Conservation (phyloP, 306 rosid species). For the Begonia loranthoides region DNA sequence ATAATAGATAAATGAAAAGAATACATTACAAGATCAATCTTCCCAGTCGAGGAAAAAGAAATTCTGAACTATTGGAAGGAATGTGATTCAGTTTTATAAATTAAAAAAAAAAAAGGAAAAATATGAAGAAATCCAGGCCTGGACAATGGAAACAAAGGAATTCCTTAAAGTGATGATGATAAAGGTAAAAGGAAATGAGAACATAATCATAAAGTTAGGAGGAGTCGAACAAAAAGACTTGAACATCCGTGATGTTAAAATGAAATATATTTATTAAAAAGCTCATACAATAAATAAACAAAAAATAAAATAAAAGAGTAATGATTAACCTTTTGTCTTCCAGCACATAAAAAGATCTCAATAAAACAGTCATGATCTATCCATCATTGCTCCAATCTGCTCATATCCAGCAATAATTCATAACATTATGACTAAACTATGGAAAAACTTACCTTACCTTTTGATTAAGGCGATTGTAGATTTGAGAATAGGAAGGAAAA, state of each 20-base stretch:
- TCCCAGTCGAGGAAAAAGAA: no score
- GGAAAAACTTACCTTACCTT: no score
- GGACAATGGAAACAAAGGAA: no score
- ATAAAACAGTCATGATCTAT: constrained; percentile 25
- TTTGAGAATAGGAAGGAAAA: background rate
- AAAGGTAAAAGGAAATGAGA: background rate
- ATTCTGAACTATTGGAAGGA: no score
- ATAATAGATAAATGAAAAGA: no score
- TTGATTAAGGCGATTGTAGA: no score
- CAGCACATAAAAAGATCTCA: constrained; percentile 15
- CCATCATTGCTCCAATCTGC: constrained; percentile 54
- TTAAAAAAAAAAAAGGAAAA: no score
- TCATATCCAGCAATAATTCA: constrained; percentile 9
- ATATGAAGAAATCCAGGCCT: no score
- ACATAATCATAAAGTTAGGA: background rate
- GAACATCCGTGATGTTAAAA: background rate
- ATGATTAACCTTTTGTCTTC: constrained; percentile 26
- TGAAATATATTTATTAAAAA: background rate
- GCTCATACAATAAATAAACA: constrained; percentile 7
- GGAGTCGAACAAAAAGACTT: background rate
- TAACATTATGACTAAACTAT: no score
- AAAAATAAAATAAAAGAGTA: constrained; percentile 16
- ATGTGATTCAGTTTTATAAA: no score
- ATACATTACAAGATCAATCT: no score
- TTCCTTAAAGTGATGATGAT: no score